Percentiles rank a stretch among this genome's conserved stretches.
These are phyloP conservation scores for Penicillium angulare DNA, from an alignment of 495 filamentous ascomycete genomes.

Conservation along the genomic window DNA sequence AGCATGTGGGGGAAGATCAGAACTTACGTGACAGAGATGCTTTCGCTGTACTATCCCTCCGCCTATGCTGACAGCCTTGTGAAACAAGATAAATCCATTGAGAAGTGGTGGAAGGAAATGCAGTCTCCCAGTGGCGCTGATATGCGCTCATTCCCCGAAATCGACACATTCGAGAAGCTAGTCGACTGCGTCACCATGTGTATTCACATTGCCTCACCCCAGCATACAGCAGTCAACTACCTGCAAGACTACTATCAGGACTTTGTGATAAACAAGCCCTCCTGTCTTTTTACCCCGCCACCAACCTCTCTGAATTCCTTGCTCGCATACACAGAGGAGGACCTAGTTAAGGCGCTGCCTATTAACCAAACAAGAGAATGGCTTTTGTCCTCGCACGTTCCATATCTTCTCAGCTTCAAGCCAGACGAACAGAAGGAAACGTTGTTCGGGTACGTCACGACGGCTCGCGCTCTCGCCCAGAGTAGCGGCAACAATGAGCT, in stretches of 20 bases:
- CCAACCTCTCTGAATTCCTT: conserved; percentile 28
- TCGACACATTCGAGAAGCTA: conserved; percentile 20
- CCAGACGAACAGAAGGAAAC: conserved; percentile 30
- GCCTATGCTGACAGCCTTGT: not conserved
- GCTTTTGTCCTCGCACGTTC: conserved; percentile 42
- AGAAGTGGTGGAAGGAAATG: conserved; percentile 38
- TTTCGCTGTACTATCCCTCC: conserved; percentile 18
- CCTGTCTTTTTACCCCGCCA: conserved; percentile 31
- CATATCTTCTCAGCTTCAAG: conserved; percentile 43
- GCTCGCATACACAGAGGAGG: conserved; percentile 23
- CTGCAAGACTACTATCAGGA: conserved; percentile 49
- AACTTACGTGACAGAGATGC: conserved; percentile 32
- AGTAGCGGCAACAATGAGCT: not conserved
- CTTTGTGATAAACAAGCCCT: conserved; percentile 46
- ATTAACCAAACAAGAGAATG: conserved; percentile 39
- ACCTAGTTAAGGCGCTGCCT: conserved; percentile 40
- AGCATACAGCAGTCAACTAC: conserved; percentile 51
- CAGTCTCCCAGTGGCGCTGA: conserved; percentile 16
- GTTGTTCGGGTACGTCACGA: conserved; percentile 20
- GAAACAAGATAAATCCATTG: conserved; percentile 15
- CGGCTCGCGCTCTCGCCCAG: conserved; percentile 18
- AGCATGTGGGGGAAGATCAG: conserved; percentile 39
- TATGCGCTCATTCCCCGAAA: conserved; percentile 32
- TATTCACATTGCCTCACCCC: conserved; percentile 50
- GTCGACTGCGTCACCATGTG: conserved; percentile 45